Conservation (phyloP, 495 filamentous ascomycete genomes). For the Glarea lozoyensis region DNA sequence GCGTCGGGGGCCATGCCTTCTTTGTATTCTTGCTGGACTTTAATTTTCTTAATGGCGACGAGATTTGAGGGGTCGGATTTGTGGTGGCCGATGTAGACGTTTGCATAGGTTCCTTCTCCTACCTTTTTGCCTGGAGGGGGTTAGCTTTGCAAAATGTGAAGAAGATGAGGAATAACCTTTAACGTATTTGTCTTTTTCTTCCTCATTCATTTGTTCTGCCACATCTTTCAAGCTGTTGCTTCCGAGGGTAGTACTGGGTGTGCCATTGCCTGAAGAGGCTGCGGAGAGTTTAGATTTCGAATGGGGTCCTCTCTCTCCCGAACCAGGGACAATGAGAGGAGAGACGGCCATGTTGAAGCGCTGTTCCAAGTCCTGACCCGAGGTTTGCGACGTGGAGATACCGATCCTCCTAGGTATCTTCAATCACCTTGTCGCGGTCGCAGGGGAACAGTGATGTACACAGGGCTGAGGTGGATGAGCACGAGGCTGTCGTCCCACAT, state of each 20-base stretch:
- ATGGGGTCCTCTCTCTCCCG: conserved; percentile 4
- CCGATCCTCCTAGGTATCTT: too few relatives aligned
- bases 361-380: too few relatives aligned
- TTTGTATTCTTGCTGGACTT: conserved; percentile 69
- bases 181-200: conserved; percentile 77
- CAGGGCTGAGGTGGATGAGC: too few relatives aligned
- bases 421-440: too few relatives aligned
- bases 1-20: conserved; percentile 92
- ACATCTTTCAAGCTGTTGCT: conserved; percentile 40
- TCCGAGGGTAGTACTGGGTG: conserved; percentile 7
- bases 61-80: conserved; percentile 52
- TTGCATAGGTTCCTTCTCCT: conserved; percentile 94
- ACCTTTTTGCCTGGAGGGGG: conserved; percentile 63
- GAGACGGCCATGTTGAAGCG: conserved; percentile 16
- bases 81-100: conserved; percentile 82
- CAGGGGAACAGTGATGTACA: too few relatives aligned
- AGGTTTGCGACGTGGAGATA: too few relatives aligned
- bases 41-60: conserved; percentile 98
- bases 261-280: conserved; percentile 3
- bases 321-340: conserved; percentile 16
- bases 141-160: background rate
- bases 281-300: conserved; percentile 10
- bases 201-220: conserved; percentile 81
- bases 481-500: too few relatives aligned
- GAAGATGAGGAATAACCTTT: conserved; percentile 50